phyloP scores from a whole-genome alignment of 108 stramenopile genomes.

The Nitzschia sp. region DNA sequence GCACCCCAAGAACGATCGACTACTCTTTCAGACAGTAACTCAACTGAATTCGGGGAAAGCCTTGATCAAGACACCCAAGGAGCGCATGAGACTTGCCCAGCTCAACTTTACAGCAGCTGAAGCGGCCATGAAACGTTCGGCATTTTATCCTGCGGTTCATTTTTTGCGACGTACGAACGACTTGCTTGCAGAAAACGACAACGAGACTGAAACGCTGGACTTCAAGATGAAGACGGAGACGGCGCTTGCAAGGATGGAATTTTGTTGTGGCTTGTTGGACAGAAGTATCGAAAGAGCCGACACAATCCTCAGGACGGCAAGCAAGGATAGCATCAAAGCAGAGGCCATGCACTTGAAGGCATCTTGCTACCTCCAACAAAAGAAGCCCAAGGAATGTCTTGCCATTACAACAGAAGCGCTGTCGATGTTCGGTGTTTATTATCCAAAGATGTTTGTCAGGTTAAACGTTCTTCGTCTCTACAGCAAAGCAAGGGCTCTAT shows the following conservation, averaged over 20 bases:
- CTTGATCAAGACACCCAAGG: constrained; percentile 9
- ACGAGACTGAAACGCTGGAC: not conserved
- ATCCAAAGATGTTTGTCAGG: constrained; percentile 8
- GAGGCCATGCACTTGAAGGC: constrained; percentile 5
- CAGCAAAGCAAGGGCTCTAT: not conserved
- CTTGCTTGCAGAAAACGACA: not conserved
- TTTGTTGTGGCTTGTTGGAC: constrained; percentile 5
- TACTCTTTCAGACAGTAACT: constrained; percentile 12
- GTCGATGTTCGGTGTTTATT: constrained; percentile 1
- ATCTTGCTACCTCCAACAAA: not conserved
- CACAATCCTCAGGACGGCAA: not conserved
- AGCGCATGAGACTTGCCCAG: not conserved
- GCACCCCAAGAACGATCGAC: not conserved
- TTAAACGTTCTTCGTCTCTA: not conserved
- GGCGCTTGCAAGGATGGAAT: constrained; percentile 8
- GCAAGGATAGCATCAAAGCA: not conserved
- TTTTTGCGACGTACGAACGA: constrained; percentile 2
- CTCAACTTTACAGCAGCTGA: constrained; percentile 9
- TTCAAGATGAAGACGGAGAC: not conserved
- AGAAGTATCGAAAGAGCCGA: constrained; percentile 2
- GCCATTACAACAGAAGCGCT: not conserved
- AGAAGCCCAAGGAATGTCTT: not conserved
- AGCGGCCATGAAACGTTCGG: not conserved
- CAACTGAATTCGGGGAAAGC: constrained; percentile 3
- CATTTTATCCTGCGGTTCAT: constrained; percentile 4